Base-by-base conservation (phyloP, 352 stramenopile genomes). In the Globisporangium acanthophoron region DNA sequence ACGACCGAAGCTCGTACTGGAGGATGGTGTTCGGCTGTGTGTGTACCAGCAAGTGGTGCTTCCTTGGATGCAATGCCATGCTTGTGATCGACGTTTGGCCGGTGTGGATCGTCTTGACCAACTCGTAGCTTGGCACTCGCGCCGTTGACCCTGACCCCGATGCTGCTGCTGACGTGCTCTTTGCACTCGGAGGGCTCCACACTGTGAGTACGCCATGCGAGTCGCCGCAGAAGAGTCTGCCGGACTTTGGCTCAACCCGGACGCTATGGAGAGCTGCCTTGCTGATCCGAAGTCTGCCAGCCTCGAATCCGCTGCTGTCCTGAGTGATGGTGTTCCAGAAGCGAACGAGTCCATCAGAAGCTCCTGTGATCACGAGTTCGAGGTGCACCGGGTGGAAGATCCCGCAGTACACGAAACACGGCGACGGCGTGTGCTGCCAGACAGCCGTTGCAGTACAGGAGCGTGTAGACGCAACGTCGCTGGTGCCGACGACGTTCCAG, bases 1-100 rank as follows among this genome's bases (percentile, higher is more conserved):
- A 93, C 7, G 80, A 90, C 3, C 80, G 79, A 45, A 89, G 52
- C 37, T 93, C 80, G 56, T 86, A 90, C 56, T 91, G 79, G 11
- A 90, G 70, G 35, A 93, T 61, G 8, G 62, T 58, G 39, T 80
- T 85, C 3, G 75, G 76, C 39, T 88, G 80, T 2, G 79, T 77
- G 33, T 88, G 70, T 11, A 85, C 80, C 27, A 92, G 65, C 53
- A 91, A 58, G 37, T 90, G 80, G 21, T 72, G 64, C 52, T 88
- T 88, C 16, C 79, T 69, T 46, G 80, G 80, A 54, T 91, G 80
- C 15, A 90, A 55, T 35, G 76, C 53, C 40, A 92, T 43, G n/a
- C 62, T 74, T 12, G 79, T 81, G 56, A 92, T 71, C 48, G 66
- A 76, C 0, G 33, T 53, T 44, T 88, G 72, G 1, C 69, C 78